phyloP scores from a whole-genome alignment of 1,284 basidiomycete species.

The Leccinum variabile region DNA sequence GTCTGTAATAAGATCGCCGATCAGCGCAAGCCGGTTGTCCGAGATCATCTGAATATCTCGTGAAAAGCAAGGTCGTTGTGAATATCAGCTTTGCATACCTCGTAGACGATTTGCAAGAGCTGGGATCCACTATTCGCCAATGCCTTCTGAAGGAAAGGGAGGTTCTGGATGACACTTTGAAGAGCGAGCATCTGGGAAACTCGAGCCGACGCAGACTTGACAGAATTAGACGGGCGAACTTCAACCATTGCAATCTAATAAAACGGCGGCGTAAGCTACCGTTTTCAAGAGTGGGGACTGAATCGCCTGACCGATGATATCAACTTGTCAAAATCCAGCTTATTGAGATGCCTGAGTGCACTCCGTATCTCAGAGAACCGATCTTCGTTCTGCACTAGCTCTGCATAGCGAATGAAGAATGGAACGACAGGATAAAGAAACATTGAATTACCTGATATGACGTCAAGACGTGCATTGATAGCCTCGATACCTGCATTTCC shows the following conservation, averaged over 20 bases:
- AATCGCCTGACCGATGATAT: slow-evolving; percentile 60
- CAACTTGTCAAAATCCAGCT: slow-evolving; percentile 87
- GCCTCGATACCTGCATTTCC: slow-evolving; percentile 38
- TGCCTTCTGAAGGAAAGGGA: slow-evolving; percentile 63
- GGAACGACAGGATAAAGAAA: not conserved
- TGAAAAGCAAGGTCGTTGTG: not conserved
- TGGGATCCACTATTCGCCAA: slow-evolving; percentile 58
- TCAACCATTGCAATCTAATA: slow-evolving; percentile 64
- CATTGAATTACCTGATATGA: slow-evolving; percentile 65
- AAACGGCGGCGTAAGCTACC: not conserved
- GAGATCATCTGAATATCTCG: slow-evolving; percentile 58
- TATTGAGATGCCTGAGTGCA: slow-evolving; percentile 69
- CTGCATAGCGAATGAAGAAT: slow-evolving; percentile 41
- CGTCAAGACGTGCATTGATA: slow-evolving; percentile 81
- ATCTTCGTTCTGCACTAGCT: slow-evolving; percentile 76
- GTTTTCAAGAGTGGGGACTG: not conserved
- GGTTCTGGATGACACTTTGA: slow-evolving; percentile 63
- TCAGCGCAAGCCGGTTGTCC: slow-evolving; percentile 64
- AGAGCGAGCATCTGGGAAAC: slow-evolving; percentile 78
- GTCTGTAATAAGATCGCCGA: slow-evolving; percentile 57
- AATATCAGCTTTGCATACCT: slow-evolving; percentile 39
- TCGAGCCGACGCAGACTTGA: slow-evolving; percentile 65
- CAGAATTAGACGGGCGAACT: slow-evolving; percentile 48
- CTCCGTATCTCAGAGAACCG: slow-evolving; percentile 67
- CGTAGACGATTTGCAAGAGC: slow-evolving; percentile 61